A percentile compares a stretch with the other conserved stretches of the same genome.
Conservation (phyloP, 2,329 filamentous ascomycete species). For the Myriosclerotinia curreyana region DNA sequence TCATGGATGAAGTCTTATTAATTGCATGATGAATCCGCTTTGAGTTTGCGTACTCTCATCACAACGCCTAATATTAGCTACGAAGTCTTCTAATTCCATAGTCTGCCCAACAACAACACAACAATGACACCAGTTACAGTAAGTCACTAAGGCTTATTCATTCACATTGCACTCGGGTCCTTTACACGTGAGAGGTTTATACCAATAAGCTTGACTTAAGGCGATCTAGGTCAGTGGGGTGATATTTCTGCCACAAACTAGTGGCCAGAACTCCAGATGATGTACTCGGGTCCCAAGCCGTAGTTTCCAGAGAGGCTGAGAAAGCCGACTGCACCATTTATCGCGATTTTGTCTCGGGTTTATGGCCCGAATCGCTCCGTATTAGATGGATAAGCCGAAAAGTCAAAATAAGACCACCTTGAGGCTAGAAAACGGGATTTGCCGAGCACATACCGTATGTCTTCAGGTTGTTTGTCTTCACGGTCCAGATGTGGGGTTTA, state of each 20-base stretch:
- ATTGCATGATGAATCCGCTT: not conserved
- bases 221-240: not conserved
- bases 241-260: not conserved
- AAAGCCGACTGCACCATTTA: not conserved
- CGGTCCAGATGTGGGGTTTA: not conserved
- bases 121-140: not conserved
- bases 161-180: conserved; percentile 1
- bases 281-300: conserved; percentile 11
- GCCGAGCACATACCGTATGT: not conserved
- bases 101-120: not conserved
- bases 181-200: not conserved
- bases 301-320: not conserved
- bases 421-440: not conserved
- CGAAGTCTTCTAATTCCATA: not conserved
- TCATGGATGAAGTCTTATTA: not conserved
- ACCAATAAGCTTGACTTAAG: not conserved
- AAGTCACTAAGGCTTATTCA: not conserved
- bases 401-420: not conserved
- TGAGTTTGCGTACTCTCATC: not conserved
- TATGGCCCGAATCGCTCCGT: conserved; percentile 1
- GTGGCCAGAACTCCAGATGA: not conserved
- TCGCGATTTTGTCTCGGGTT: not conserved
- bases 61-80: not conserved
- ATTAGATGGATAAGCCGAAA: not conserved
- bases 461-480: not conserved